A percentile compares a stretch with the other conserved stretches of the same genome.
Evolutionary conservation across 305 asterid species (phyloP).

Genomic region (Solanum hybrid): DNA sequence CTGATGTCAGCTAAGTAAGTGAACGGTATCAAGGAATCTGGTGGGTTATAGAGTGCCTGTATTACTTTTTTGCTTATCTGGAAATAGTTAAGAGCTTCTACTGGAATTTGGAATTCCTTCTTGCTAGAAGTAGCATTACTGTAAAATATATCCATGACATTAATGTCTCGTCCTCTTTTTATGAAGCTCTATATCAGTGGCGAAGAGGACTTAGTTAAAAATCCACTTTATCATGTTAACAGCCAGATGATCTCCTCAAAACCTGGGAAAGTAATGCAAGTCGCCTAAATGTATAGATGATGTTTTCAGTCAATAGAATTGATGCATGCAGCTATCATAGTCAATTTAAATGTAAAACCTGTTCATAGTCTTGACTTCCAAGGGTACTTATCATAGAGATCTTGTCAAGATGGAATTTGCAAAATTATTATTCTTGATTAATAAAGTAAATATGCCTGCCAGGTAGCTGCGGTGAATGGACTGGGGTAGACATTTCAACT

Average conservation of each 20-base stretch:
- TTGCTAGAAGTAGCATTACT: background rate
- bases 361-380: background rate
- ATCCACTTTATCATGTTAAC: background rate
- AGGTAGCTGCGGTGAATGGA: conserved; percentile 51
- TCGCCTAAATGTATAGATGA: background rate
- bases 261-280: background rate
- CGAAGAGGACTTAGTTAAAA: background rate
- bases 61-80: background rate
- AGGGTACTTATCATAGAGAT: background rate
- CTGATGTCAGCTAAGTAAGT: background rate
- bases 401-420: background rate
- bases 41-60: background rate
- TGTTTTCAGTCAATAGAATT: background rate
- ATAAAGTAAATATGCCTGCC: conserved; percentile 33
- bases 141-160: background rate
- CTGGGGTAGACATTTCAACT: conserved; percentile 63
- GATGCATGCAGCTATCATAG: background rate
- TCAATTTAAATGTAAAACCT: background rate
- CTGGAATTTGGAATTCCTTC: background rate
- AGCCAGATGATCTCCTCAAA: background rate
- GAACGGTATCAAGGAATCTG: background rate
- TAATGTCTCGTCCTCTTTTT: background rate
- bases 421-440: background rate
- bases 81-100: background rate
- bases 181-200: background rate